phyloP scores from a whole-genome alignment of 2,329 filamentous ascomycete species.

The Xylaria hypoxylon region DNA sequence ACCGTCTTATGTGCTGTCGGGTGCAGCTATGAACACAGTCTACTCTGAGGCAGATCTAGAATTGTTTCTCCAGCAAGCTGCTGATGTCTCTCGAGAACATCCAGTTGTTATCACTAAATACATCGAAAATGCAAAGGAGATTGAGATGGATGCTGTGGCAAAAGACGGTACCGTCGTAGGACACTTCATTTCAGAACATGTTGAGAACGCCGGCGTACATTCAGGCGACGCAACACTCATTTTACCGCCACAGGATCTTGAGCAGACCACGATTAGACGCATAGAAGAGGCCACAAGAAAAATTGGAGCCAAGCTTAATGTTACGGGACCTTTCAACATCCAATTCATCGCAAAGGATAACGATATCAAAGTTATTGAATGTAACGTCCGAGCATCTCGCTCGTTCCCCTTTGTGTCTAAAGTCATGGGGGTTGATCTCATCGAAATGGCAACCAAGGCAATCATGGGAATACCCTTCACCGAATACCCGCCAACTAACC shows the following conservation, averaged over 20 bases:
- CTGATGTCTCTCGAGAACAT: slow-evolving; percentile 92
- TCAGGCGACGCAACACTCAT: slow-evolving; percentile 98
- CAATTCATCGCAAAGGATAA: slow-evolving; percentile 99
- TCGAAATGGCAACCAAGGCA: slow-evolving; percentile 98
- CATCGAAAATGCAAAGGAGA: slow-evolving; percentile 99
- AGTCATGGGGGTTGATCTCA: slow-evolving; percentile 96
- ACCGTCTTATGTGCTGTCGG: slow-evolving; percentile 95
- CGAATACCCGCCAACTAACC: slow-evolving; percentile 81
- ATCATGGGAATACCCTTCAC: slow-evolving; percentile 87
- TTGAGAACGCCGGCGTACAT: slow-evolving; percentile 98
- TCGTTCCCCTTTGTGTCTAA: slow-evolving; percentile 99
- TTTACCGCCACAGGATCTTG: slow-evolving; percentile 91
- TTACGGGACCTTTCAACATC: slow-evolving; percentile 98
- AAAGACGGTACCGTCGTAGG: slow-evolving; percentile 89
- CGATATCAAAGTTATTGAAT: slow-evolving; percentile 99
- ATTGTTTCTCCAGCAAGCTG: slow-evolving; percentile 88
- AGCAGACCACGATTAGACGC: slow-evolving; percentile 85
- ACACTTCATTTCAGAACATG: slow-evolving; percentile 98
- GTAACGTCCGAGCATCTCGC: slow-evolving; percentile 94
- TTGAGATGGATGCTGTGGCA: slow-evolving; percentile 99
- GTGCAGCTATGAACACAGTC: slow-evolving; percentile 98
- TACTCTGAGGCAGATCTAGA: slow-evolving; percentile 95
- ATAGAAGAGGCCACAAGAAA: slow-evolving; percentile 96
- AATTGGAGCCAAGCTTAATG: slow-evolving; percentile 92
- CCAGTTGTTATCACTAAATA: slow-evolving; percentile 99